phyloP scores from a whole-genome alignment of 495 filamentous ascomycete genomes.

The Podospora fimiseda region DNA sequence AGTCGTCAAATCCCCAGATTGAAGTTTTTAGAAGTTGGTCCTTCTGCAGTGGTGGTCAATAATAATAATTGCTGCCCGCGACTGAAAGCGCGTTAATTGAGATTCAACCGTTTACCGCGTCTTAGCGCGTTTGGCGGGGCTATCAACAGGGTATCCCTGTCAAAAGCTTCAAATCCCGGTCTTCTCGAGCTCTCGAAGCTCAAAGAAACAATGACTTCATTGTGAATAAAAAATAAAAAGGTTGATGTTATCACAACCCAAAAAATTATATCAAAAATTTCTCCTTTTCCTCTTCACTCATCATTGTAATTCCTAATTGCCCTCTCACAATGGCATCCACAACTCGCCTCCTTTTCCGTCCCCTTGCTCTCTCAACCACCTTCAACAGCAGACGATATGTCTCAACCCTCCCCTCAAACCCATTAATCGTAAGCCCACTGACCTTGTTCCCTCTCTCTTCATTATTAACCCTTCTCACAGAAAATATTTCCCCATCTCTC shows the following conservation, averaged over 20 bases:
- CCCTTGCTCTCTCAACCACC: too few relatives aligned
- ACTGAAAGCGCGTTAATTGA: slow-evolving; percentile 27
- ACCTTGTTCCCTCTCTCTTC: too few relatives aligned
- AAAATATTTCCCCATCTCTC: slow-evolving; percentile 61
- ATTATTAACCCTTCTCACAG: slow-evolving; percentile 36
- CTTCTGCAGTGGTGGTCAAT: background rate
- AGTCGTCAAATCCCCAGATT: too few relatives aligned
- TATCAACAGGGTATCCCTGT: background rate
- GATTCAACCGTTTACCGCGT: slow-evolving; percentile 12
- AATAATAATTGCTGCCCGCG: background rate
- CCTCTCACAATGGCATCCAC: slow-evolving; percentile 27
- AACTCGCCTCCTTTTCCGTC: slow-evolving; percentile 4
- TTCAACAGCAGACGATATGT: background rate
- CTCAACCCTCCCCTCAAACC: background rate
- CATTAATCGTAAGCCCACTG: slow-evolving; percentile 4
- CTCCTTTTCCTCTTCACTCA: background rate
- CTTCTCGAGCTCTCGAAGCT: background rate
- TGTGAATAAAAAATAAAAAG: background rate
- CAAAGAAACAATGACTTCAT: background rate
- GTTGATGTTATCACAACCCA: too few relatives aligned
- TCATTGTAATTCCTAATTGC: background rate
- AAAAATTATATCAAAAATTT: too few relatives aligned
- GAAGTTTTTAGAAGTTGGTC: too few relatives aligned
- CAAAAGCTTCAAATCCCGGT: background rate
- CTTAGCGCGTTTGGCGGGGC: slow-evolving; percentile 26